A percentile compares a stretch with the other conserved stretches of the same genome.
Conservation (phyloP, 1,284 basidiomycete species). For the Caloboletus inedulis region DNA sequence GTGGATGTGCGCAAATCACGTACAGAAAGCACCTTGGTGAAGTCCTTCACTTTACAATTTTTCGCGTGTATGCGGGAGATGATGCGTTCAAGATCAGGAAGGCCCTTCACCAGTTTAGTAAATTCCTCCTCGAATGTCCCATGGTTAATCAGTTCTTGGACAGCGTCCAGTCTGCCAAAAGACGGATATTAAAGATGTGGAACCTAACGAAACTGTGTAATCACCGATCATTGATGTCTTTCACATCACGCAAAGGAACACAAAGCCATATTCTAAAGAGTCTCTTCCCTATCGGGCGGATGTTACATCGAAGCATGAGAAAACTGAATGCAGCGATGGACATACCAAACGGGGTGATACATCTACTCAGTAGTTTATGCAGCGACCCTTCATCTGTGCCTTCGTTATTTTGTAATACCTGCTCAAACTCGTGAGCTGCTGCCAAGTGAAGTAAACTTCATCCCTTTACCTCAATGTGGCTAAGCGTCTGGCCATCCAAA, state of each 20-base stretch:
- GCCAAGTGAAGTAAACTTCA: not conserved
- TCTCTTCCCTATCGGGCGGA: conserved; percentile 63
- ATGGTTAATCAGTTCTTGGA: conserved; percentile 82
- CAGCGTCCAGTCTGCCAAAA: conserved; percentile 75
- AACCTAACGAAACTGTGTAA: conserved; percentile 11
- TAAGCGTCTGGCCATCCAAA: conserved; percentile 90
- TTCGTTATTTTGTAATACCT: conserved; percentile 88
- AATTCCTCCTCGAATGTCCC: conserved; percentile 76
- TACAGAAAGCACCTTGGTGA: conserved; percentile 77
- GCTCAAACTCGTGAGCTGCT: conserved; percentile 14
- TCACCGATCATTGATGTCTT: conserved; percentile 85
- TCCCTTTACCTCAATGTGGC: conserved; percentile 78
- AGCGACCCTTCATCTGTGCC: conserved; percentile 88
- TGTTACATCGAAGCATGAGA: conserved; percentile 12
- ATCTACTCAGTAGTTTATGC: conserved; percentile 78
- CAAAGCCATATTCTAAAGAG: conserved; percentile 94
- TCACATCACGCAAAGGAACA: conserved; percentile 76
- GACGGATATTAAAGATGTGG: conserved; percentile 16
- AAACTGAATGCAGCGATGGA: conserved; percentile 13
- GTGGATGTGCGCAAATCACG: conserved; percentile 22
- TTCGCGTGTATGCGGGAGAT: conserved; percentile 92
- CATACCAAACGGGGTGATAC: conserved; percentile 85
- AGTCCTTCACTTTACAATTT: conserved; percentile 82
- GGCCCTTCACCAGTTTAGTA: conserved; percentile 67
- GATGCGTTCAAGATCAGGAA: conserved; percentile 92